phyloP scores from a whole-genome alignment of 2,329 filamentous ascomycete genomes.

The Verticillium nonalfalfae region DNA sequence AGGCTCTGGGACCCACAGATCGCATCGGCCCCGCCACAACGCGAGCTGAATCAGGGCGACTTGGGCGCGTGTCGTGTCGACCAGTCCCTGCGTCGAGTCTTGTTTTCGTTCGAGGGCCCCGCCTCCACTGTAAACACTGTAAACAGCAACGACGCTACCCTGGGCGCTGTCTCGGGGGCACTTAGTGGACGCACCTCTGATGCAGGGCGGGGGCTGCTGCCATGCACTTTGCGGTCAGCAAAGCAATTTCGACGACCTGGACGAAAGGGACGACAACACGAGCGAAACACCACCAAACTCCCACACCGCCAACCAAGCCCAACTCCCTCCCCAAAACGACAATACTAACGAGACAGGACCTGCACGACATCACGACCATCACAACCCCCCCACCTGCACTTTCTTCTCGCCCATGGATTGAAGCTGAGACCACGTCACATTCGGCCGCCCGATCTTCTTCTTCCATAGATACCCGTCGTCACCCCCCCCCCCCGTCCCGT shows the following conservation, averaged over 20 bases:
- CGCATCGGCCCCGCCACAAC: neutral
- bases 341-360: neutral
- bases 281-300: neutral
- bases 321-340: neutral
- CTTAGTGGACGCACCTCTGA: neutral
- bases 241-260: neutral
- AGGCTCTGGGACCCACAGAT: neutral
- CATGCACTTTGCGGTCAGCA: neutral
- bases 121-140: constrained; percentile 4
- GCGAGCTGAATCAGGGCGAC: neutral
- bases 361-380: neutral
- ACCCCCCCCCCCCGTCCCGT: neutral
- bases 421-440: neutral
- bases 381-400: neutral
- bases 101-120: constrained; percentile 1
- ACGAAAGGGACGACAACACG: neutral
- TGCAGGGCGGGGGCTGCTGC: neutral
- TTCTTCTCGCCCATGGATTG: neutral
- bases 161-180: neutral
- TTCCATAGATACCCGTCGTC: neutral
- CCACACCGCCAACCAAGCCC: neutral
- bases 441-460: neutral
- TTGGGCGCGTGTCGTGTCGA: neutral
- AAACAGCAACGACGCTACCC: constrained; percentile 1
- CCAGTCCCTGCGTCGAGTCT: neutral